Evolutionary conservation across 2,329 filamentous ascomycete genomes (phyloP).

Genomic region (Lecanoromycetidae sp.): DNA sequence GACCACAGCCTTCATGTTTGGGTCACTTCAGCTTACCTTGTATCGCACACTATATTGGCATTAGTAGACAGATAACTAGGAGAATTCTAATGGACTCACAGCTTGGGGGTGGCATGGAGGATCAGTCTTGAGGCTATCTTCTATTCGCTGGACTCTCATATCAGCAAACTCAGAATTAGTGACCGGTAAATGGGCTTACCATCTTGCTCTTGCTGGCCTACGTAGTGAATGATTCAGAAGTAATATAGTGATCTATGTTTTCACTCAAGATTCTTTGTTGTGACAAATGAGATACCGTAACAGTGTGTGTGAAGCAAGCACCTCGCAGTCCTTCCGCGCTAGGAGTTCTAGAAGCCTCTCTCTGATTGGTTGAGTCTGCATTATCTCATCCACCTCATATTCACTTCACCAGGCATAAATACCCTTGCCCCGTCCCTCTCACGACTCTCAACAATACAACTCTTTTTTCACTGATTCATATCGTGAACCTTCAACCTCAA

Average conservation of each 20-base stretch:
- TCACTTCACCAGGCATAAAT: not conserved
- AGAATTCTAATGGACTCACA: conserved; percentile 38
- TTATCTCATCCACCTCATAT: conserved; percentile 3
- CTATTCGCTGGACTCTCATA: conserved; percentile 33
- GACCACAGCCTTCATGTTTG: too few species aligned
- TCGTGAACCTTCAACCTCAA: too few species aligned
- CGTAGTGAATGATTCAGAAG: too few species aligned
- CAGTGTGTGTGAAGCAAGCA: too few species aligned
- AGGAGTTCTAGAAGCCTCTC: conserved; percentile 3
- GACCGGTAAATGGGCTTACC: not conserved
- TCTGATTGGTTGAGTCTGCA: conserved; percentile 7
- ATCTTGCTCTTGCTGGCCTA: not conserved
- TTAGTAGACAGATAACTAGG: conserved; percentile 11
- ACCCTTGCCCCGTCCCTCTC: not conserved
- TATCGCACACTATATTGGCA: conserved; percentile 59
- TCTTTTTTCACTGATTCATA: too few species aligned
- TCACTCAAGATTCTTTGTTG: not conserved
- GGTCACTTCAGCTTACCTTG: conserved; percentile 61
- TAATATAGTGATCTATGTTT: not conserved
- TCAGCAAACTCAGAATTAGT: not conserved
- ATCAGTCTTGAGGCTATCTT: conserved; percentile 59
- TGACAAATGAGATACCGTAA: not conserved
- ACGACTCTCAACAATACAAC: too few species aligned
- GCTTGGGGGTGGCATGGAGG: conserved; percentile 79
- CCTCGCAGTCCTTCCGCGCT: not conserved